Evolutionary conservation across 768 basidiomycete species (phyloP), one percentile per base, ranked within the genome.

Genomic region (Polyporus arcularius): DNA sequence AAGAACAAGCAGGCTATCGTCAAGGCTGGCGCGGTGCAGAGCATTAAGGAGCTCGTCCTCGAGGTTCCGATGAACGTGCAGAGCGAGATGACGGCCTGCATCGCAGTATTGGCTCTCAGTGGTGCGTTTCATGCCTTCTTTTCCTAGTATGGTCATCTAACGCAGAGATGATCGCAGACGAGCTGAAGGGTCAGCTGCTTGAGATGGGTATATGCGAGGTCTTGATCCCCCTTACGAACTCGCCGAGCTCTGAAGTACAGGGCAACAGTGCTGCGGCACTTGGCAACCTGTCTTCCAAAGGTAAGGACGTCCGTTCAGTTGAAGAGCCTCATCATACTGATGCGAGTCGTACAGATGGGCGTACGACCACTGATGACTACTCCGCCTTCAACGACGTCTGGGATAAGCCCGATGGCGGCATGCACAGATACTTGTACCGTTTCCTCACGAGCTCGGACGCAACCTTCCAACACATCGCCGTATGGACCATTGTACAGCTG

Each of bases 191-290:
- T 1, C 94, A 96, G 73, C 76, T 99, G 39, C 80, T 99, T 62
- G 96, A 99, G 76, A 95, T 98, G 93, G 97, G 97, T 26, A 94
- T 99, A 54, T 95, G 94, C 69, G 96, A 98, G 69, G 96, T 98
- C 9, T 80, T 99, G 38, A 98, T 99, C 68, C 97, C 97, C 12
- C 77, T 99, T 32, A 98, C 97, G 40, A 93, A 96, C 71, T 98
- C 97, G 18, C 86, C 89, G 1, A 96, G 94, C 72, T 92, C 96
- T 42, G 97, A 99, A 74, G 97, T 99, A 1, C 97, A 98, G 75
- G 97, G 97, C 14, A 99, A 99, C 71, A 94, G 93, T 68, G 97
- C 97, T 26, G 97, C 97, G 28, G 97, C 97, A 10, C 82, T 99
- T 46, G 97, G 97, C 15, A 99, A 99, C 74, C 76, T 99, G 52